Evolutionary conservation across 345 rosid genomes (phyloP), one percentile per base, ranked within the genome.

Genomic region (Orychophragmus violaceus): DNA sequence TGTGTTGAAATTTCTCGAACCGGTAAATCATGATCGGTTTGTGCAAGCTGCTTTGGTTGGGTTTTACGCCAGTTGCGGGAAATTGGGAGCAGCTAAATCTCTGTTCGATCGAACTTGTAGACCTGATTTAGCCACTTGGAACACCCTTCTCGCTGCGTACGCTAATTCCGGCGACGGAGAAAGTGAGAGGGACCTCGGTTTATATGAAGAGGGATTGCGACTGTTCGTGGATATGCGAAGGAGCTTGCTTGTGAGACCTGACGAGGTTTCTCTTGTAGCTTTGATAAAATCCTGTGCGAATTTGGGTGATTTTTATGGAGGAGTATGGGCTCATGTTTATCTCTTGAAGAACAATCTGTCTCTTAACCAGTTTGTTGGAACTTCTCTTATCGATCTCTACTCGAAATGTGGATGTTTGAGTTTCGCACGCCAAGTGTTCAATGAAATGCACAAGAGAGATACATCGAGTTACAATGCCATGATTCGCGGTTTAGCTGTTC

Each of bases 61-160:
- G 56, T 84, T 84, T 62, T 81, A 88, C 21, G 86, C 83, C 9
- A 78, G 66, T 49, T 70, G 62, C 46, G 88, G 87, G 52, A 69
- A 69, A 52, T 59, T 85, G 71, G 74, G 67, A 42, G 73, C 57
- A 46, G 88, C 90, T 56, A 74, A 84, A 18, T 62, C 58, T 42
- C 4, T 88, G 69, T 88, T 88, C 48, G 74, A 80, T 62, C 83
- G 71, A 51, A 86, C n/a, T 84, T 44, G 50, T 39, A 9, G 62
- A 41, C 92, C 88, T 3, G 87, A 88, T 83, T 82, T 84, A 60
- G 82, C 85, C 14, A 67, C 80, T 1, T 86, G 96, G 89, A 88
- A 88, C 42, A 76, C 84, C 11, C 66, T 84, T 36, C 72, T 88
- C n/a, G 27, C 70, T 64, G 88, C 90, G 21, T 82, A 82, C 67